These are phyloP conservation scores for Plasmodium billcollinsi DNA, from an alignment of 169 alveolate genomes.

Conservation along the genomic window DNA sequence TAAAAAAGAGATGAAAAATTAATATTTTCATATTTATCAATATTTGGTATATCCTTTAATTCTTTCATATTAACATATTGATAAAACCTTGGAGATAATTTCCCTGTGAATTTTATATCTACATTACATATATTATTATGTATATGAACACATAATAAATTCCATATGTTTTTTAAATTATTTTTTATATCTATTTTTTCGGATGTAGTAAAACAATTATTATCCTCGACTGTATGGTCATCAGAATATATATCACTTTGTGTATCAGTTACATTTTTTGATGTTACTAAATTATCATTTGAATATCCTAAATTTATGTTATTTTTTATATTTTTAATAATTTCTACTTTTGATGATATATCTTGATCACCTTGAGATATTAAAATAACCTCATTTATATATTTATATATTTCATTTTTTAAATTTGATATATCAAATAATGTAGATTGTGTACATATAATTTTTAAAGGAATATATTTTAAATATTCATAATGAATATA, in stretches of 20 bases:
- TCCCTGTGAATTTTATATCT: conserved; percentile 69
- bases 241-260: background rate
- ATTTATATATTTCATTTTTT: conserved; percentile 15
- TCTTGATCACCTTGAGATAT: background rate
- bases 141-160: conserved; percentile 53
- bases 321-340: background rate
- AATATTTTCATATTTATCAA: conserved; percentile 13
- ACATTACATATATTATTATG: conserved; percentile 68
- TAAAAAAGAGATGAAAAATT: conserved; percentile 65
- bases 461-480: conserved; percentile 35
- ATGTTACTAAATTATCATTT: background rate
- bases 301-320: background rate
- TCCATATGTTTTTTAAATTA: conserved; percentile 31
- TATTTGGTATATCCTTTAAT: conserved; percentile 12
- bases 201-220: background rate
- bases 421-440: conserved; percentile 23
- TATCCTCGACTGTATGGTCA: background rate
- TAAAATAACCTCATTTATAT: background rate
- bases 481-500: conserved; percentile 26
- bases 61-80: conserved; percentile 37
- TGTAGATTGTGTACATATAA: conserved; percentile 39
- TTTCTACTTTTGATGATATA: background rate
- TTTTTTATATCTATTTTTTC: background rate
- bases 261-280: background rate
- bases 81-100: conserved; percentile 72